Base-by-base conservation (phyloP, 2,329 filamentous ascomycete species). In the Colletotrichum paranaense region DNA sequence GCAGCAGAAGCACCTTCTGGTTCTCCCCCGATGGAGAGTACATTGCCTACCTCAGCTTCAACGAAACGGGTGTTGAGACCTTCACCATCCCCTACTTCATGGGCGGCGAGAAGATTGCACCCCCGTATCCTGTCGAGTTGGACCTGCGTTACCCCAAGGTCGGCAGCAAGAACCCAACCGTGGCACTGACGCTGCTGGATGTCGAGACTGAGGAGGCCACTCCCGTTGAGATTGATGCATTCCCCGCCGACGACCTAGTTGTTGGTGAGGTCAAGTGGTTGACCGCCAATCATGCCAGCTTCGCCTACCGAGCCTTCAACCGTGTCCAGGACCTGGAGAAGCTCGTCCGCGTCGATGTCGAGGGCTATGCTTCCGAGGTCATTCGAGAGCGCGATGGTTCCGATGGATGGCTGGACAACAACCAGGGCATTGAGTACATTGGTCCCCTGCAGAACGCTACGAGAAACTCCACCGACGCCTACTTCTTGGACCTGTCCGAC, bases 21-120 rank as follows among this genome's bases (percentile, higher is more conserved):
- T 99, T 95, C 95, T 96, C 95, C 42, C 89, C 92, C 46, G 94
- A 97, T 80, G 97, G 95, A 64, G 93, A 95, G 78, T 97, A 94
- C 80, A 84, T 99, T 72, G 95, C 97, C 26, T 99, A 98, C 81
- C 86, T 99, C 73, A 92, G 95, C 35, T 99, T 97, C 6, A 97
- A 99, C 80, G 91, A 94, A 84, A 92, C 91, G 0, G 91, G 91
- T 1, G 92, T 94, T 7, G 87, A 86, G 3, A 92, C 91, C 1
- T 93, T 90, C 79, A 90, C 87, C 0, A 86, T 94, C 12, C 90
- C 90, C 0, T 93, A 92, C 80, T 93, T 90, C 80, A 92, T 92
- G 88, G 85, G 89, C 66, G 84, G 86, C 69, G 80, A 89, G 72
- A 81, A 87, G 28, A 79, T 90, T 16, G 89, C 91, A 0, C 90